phyloP scores from a whole-genome alignment of 371 early-diverging fungal genomes.

The Actinomucor elegans region DNA sequence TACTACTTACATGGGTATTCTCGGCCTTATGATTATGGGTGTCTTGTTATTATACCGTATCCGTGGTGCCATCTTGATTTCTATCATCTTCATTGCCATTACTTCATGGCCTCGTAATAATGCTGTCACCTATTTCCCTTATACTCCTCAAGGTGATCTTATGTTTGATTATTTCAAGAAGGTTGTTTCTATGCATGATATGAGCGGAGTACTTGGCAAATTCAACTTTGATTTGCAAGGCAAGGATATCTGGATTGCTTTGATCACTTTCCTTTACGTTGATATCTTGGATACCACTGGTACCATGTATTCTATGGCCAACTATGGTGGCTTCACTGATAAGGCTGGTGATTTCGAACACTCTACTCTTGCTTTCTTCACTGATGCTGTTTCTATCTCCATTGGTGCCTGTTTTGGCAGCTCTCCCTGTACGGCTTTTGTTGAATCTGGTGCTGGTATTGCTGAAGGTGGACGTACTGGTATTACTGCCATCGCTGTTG shows the following conservation, averaged over 20 bases:
- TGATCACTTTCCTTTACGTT: slow-evolving; percentile 80
- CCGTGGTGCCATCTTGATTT: slow-evolving; percentile 73
- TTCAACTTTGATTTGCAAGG: slow-evolving; percentile 64
- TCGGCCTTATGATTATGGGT: slow-evolving; percentile 71
- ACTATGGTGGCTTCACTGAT: slow-evolving; percentile 77
- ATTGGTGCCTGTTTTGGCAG: slow-evolving; percentile 73
- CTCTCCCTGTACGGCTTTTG: slow-evolving; percentile 75
- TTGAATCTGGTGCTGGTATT: slow-evolving; percentile 81
- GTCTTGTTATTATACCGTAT: slow-evolving; percentile 64
- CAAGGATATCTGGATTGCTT: slow-evolving; percentile 74
- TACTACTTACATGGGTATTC: slow-evolving; percentile 73
- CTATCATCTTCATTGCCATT: slow-evolving; percentile 69
- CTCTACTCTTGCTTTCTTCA: slow-evolving; percentile 69
- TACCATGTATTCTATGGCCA: slow-evolving; percentile 79
- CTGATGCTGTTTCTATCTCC: slow-evolving; percentile 66
- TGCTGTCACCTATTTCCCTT: slow-evolving; percentile 72
- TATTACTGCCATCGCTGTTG: slow-evolving; percentile 66
- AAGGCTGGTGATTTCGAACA: slow-evolving; percentile 77
- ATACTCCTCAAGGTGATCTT: slow-evolving; percentile 60
- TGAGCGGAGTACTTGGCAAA: slow-evolving; percentile 56
- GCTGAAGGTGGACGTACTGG: slow-evolving; percentile 82
- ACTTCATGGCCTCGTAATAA: slow-evolving; percentile 69
- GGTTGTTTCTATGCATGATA: slow-evolving; percentile 66
- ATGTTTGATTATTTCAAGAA: slow-evolving; percentile 73
- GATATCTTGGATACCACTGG: slow-evolving; percentile 83